Percentiles rank a stretch among this genome's conserved stretches.
Evolutionary conservation across 169 alveolate genomes (phyloP).

Genomic region (Plasmodium sp.): DNA sequence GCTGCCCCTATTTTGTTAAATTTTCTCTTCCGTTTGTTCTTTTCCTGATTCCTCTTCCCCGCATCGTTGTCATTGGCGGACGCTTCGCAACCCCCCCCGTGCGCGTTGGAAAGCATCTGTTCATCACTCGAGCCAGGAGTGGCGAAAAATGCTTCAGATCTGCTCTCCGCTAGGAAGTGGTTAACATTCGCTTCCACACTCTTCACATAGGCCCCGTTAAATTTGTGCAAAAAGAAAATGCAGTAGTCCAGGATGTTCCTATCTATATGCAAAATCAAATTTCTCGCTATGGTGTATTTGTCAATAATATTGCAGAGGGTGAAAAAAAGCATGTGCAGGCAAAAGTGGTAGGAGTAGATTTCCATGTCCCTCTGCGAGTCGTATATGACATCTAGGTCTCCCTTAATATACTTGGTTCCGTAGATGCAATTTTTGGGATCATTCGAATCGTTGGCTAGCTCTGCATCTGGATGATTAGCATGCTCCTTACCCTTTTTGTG

Average conservation of each 20-base stretch:
- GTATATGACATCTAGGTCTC: conserved; percentile 65
- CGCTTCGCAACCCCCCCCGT: not conserved
- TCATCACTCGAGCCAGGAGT: not conserved
- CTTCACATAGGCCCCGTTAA: conserved; percentile 52
- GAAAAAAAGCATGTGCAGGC: conserved; percentile 66
- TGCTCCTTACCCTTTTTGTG: not conserved
- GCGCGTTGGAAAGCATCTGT: not conserved
- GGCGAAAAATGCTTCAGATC: no score
- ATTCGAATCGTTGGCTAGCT: not conserved
- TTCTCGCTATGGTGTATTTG: conserved; percentile 58
- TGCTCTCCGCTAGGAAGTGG: conserved; percentile 1
- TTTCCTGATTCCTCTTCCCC: conserved; percentile 9
- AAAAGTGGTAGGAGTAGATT: conserved; percentile 70
- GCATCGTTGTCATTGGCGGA: not conserved
- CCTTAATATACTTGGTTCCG: conserved; percentile 58
- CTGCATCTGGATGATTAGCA: not conserved
- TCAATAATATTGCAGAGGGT: conserved; percentile 51
- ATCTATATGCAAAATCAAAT: conserved; percentile 69
- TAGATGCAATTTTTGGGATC: not conserved
- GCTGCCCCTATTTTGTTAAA: conserved; percentile 19
- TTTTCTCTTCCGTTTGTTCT: conserved; percentile 59
- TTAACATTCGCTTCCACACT: conserved; percentile 38
- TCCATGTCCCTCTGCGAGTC: conserved; percentile 70
- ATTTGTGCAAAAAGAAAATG: conserved; percentile 67
- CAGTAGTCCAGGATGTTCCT: conserved; percentile 73